Percentiles rank a stretch among this genome's conserved stretches.
These are phyloP conservation scores for Ceratobasidium sp. DNA, from an alignment of 1,284 basidiomycete genomes.

Conservation along the genomic window DNA sequence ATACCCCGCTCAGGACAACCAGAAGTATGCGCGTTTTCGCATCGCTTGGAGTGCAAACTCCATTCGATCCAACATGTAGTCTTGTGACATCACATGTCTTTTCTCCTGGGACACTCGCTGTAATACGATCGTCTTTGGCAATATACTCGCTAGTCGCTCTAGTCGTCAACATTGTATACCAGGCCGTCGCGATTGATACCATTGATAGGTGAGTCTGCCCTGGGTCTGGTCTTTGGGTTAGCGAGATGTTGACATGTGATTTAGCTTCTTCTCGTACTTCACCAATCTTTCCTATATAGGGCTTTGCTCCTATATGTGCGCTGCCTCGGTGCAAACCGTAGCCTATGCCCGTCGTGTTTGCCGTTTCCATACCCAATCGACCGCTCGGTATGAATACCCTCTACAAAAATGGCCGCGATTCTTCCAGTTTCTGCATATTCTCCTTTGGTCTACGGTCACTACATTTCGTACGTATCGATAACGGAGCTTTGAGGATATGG, in stretches of 20 bases:
- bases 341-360: constrained; percentile 58
- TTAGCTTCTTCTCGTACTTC: constrained; percentile 70
- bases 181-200: constrained; percentile 55
- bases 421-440: constrained; percentile 70
- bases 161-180: constrained; percentile 63
- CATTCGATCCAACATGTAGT: constrained; percentile 68
- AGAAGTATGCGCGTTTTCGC: constrained; percentile 48
- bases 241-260: neutral
- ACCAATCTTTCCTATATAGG: constrained; percentile 74
- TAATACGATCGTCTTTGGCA: constrained; percentile 65
- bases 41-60: constrained; percentile 53
- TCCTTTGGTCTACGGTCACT: constrained; percentile 67
- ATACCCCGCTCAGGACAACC: neutral
- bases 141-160: constrained; percentile 67
- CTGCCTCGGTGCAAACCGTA: constrained; percentile 68
- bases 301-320: constrained; percentile 72
- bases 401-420: constrained; percentile 70
- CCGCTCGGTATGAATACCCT: constrained; percentile 60
- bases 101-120: constrained; percentile 63
- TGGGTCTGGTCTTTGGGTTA: constrained; percentile 10
- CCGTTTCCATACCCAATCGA: constrained; percentile 25
- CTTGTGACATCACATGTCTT: constrained; percentile 73
- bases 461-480: constrained; percentile 68
- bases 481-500: constrained; percentile 9
- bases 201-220: constrained; percentile 51